Percentiles rank a stretch among this genome's conserved stretches.
Evolutionary conservation across 2,329 filamentous ascomycete genomes (phyloP).

Genomic region (Arthroderma sp.): DNA sequence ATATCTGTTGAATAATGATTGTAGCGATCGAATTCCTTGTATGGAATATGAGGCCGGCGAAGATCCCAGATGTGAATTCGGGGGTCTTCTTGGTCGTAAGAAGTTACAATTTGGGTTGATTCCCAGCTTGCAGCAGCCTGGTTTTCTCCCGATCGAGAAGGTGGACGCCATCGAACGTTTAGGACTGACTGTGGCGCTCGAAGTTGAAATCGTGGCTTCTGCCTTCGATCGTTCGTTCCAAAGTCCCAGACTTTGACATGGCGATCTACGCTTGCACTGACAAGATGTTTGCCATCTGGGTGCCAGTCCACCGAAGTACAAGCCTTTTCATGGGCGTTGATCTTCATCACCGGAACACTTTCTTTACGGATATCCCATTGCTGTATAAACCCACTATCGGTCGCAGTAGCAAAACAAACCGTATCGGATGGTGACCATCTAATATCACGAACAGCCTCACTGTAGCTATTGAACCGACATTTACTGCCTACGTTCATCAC

Average conservation of each 20-base stretch:
- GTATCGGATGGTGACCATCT: conserved; percentile 53
- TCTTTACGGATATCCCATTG: conserved; percentile 50
- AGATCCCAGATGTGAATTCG: conserved; percentile 53
- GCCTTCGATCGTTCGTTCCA: conserved; percentile 40
- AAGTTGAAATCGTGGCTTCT: conserved; percentile 46
- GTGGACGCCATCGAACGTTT: conserved; percentile 50
- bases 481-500: conserved; percentile 42
- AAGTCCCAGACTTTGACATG: conserved; percentile 54
- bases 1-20: conserved; percentile 44
- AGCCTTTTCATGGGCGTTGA: conserved; percentile 47
- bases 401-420: conserved; percentile 50
- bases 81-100: conserved; percentile 49
- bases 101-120: conserved; percentile 49
- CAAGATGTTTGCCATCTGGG: conserved; percentile 51
- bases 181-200: conserved; percentile 49
- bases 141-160: conserved; percentile 41
- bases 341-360: conserved; percentile 44
- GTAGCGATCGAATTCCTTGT: conserved; percentile 46
- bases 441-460: conserved; percentile 49
- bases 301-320: conserved; percentile 56
- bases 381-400: conserved; percentile 51
- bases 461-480: conserved; percentile 43
- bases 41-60: conserved; percentile 48
- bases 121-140: conserved; percentile 42
- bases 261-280: conserved; percentile 49